Evolutionary conservation across 371 early-diverging fungal genomes (phyloP), one percentile per base, ranked within the genome.

Genomic region (Saksenaea oblongispora): DNA sequence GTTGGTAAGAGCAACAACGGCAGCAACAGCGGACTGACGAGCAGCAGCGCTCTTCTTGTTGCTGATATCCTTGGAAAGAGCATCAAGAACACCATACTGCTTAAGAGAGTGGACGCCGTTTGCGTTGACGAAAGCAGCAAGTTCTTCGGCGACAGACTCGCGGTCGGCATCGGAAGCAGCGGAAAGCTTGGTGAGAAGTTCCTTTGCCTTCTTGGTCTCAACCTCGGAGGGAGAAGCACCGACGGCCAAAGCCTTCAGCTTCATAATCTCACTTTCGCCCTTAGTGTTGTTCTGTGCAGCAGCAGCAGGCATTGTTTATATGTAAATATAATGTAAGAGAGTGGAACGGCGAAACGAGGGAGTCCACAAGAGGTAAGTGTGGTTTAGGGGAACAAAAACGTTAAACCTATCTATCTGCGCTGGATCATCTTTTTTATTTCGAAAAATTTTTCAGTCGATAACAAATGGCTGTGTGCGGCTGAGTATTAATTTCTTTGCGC

Each of bases 41-140:
- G 86, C 83, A 17, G 77, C 72, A 31, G 82, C 83, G 26, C 74
- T 78, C 82, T 91, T 91, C 76, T 89, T 89, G 75, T 89, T 88
- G 56, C 71, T 73, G 34, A 86, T 74, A 37, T 87, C 86, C 15
- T 78, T 72, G 55, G 78, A 70, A 57, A 91, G 74, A 60, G 80
- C 79, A 54, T 81, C 74, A 31, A 88, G 78, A 62, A 91, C 74
- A 61, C 82, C 80, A 59, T 66, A 62, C 15, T 84, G 75, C 62
- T 84, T 79, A 61, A 91, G 74, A 39, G 82, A 74, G 57, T 82
- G 79, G 41, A 89, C 78, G 54, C 85, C 86, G 35, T 83, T 79
- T 62, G 77, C 73, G 61, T 67, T 65, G 39, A 74, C 72, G 62
- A 79, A 79, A 36, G 66, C 70, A 58, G 70, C 79, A 47, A 66